Evolutionary conservation across 1,284 basidiomycete genomes (phyloP), one percentile per base, ranked within the genome.

Genomic region (Flammula alnicola): DNA sequence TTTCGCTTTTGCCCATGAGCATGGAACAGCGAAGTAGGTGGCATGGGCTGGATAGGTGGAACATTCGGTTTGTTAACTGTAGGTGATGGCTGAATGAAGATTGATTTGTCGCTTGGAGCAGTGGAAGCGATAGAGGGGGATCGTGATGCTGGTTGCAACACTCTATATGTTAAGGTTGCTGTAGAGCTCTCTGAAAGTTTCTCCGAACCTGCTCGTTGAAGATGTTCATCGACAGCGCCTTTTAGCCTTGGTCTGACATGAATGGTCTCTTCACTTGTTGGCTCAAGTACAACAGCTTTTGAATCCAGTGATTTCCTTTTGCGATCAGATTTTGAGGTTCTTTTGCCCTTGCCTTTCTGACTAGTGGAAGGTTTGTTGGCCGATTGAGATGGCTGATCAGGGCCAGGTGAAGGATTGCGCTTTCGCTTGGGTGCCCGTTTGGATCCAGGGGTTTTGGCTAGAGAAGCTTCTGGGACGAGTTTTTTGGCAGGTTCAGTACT

Each of bases 51-150:
- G 27, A 36, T 23, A 40, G 47, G 17, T 9, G 43, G 44, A 36
- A 45, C 19, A 32, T 41, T 22, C 20, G 62, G 50, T 44, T 57
- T 59, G 42, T 54, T 47, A 22, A 60, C 54, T 27, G 61, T 63
- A 58, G 47, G 67, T 43, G 47, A 70, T 49, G 49, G 65, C 63
- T 59, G 74, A 2, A 60, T 47, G 4, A 44, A 47, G 5, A 63
- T 61, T 30, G 66, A 65, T 31, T 60, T 62, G n/a, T 70, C 68
- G 39, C 70, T 73, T 12, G 64, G 61, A 19, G 59, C 53, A 47
- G 65, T 71, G 6, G 79, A 80, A 3, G 57, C 69, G 12, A 80
- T 67, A 19, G 81, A 83, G 5, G 80, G 80, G 14, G 76, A 69
- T 14, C 77, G 76, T 17, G 79, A 79, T 19, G 56, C 55, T 23